Evolutionary conservation across 768 basidiomycete genomes (phyloP).

Genomic region (Podaxis carcinomalis): DNA sequence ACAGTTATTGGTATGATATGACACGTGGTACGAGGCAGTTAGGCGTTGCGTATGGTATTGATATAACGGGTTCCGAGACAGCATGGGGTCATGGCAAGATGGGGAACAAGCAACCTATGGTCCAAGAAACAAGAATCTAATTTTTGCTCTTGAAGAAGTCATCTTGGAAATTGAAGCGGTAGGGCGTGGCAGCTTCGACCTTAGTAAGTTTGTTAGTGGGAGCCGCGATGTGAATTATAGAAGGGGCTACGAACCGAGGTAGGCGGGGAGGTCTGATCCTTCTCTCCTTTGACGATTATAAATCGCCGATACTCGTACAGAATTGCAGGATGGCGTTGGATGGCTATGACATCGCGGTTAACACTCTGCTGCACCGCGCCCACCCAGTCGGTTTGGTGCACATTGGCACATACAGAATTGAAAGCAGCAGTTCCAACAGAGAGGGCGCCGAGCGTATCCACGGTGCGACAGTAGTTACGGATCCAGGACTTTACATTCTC

Average conservation of each 20-base stretch:
- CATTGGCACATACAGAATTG: constrained; percentile 29
- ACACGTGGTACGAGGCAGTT: not conserved
- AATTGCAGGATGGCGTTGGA: constrained; percentile 62
- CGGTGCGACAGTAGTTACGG: constrained; percentile 26
- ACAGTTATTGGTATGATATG: not conserved
- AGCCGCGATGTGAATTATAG: not conserved
- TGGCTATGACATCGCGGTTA: constrained; percentile 39
- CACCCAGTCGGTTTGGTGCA: constrained; percentile 26
- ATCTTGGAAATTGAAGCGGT: constrained; percentile 56
- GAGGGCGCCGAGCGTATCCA: constrained; percentile 37
- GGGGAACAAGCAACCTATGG: too few species aligned
- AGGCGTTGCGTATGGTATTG: not conserved
- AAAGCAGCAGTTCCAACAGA: constrained; percentile 39
- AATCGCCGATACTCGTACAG: constrained; percentile 63
- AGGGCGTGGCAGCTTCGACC: constrained; percentile 52
- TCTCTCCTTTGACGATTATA: constrained; percentile 47
- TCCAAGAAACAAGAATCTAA: not conserved
- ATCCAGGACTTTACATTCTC: constrained; percentile 33
- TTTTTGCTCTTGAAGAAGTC: constrained; percentile 22
- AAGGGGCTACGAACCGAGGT: constrained; percentile 42
- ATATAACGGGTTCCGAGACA: not conserved
- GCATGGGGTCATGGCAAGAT: not conserved
- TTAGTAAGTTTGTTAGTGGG: constrained; percentile 21
- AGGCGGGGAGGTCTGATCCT: constrained; percentile 21
- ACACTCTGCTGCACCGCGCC: constrained; percentile 42